A percentile compares a stretch with the other conserved stretches of the same genome.
Evolutionary conservation across 2,329 filamentous ascomycete genomes (phyloP).

Genomic region (Cordyceps javanica): DNA sequence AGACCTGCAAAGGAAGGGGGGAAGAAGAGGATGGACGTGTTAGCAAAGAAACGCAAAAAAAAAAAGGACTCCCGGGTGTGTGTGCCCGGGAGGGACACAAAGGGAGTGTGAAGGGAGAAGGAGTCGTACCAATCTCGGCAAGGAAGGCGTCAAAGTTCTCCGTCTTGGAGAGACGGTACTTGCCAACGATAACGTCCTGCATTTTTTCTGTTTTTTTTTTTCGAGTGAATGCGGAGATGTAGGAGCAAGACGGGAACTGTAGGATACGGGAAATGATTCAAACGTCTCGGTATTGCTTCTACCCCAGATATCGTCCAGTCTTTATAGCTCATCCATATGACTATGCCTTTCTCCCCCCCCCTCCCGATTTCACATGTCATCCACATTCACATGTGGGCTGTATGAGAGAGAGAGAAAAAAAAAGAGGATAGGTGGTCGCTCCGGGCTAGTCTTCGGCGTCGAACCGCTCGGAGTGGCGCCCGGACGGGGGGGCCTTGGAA

Average conservation of each 20-base stretch:
- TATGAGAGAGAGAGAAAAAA: no score
- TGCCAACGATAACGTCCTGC: constrained; percentile 10
- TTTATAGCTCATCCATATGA: constrained; percentile 5
- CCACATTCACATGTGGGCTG: constrained; percentile 9
- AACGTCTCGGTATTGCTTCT: background rate
- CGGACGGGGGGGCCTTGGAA: background rate
- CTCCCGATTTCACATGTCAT: background rate
- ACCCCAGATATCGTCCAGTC: background rate
- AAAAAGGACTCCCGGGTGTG: no score
- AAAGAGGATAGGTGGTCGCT: background rate
- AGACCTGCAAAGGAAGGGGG: no score
- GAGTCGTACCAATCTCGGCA: constrained; percentile 3
- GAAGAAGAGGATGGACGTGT: background rate
- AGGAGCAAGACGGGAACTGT: background rate
- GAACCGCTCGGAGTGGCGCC: background rate
- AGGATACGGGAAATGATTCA: background rate
- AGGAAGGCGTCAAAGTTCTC: constrained; percentile 13
- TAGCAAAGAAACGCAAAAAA: no score
- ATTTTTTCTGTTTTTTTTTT: background rate
- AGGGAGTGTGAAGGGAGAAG: background rate
- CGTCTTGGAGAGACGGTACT: constrained; percentile 12
- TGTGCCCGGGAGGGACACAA: background rate
- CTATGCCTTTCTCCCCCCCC: background rate
- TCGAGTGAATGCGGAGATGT: background rate
- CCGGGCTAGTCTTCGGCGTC: background rate